phyloP scores from a whole-genome alignment of 768 basidiomycete genomes.

The Serpula lacrymans region DNA sequence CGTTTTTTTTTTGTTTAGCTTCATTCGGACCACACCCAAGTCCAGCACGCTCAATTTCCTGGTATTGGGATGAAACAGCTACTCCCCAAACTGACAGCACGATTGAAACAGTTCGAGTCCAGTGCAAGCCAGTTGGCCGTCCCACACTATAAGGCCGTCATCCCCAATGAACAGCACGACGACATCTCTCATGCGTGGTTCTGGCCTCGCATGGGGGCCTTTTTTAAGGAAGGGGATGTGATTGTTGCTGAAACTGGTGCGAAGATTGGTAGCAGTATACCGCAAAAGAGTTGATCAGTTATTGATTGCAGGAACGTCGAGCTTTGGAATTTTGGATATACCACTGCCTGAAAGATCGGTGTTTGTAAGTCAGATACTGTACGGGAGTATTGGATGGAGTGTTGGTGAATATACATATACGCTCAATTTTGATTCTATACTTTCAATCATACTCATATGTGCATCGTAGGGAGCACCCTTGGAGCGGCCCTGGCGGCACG shows the following conservation, averaged over 20 bases:
- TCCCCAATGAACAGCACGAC: conserved; percentile 49
- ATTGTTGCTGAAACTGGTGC: conserved; percentile 85
- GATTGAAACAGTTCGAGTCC: conserved; percentile 39
- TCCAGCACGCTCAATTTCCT: conserved; percentile 61
- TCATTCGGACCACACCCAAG: conserved; percentile 69
- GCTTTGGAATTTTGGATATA: conserved; percentile 82
- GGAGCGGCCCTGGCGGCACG: conserved; percentile 80
- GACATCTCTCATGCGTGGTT: conserved; percentile 75
- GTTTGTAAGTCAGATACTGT: conserved; percentile 75
- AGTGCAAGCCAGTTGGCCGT: conserved; percentile 44
- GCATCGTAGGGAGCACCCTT: conserved; percentile 49
- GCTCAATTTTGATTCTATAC: neutral
- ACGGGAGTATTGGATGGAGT: conserved; percentile 92
- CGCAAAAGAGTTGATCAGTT: neutral
- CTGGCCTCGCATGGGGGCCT: conserved; percentile 75
- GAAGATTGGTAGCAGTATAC: neutral
- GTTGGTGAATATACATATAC: no score
- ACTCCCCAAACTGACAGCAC: conserved; percentile 66
- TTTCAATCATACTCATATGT: neutral
- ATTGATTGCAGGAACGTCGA: conserved; percentile 57
- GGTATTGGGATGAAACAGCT: conserved; percentile 74
- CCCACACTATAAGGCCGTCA: conserved; percentile 33
- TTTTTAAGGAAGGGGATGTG: conserved; percentile 72
- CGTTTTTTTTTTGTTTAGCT: conserved; percentile 45
- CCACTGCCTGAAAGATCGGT: conserved; percentile 68